Base-by-base conservation (phyloP, 495 filamentous ascomycete species). In the Hyaloscypha finlandica region DNA sequence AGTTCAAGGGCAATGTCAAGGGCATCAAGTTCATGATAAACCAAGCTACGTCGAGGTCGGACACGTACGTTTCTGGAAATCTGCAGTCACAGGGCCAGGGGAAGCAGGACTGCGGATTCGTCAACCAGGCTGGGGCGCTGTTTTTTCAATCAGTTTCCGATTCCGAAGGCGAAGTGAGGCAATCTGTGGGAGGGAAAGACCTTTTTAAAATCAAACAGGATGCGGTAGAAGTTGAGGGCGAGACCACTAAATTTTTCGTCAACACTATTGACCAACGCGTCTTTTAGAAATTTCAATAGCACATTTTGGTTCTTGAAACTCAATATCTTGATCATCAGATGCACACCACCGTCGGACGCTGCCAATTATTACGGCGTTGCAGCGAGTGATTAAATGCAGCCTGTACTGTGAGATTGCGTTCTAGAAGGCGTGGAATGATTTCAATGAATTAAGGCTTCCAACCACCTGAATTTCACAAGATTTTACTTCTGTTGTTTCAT, bases 1-100 rank as follows among this genome's bases (percentile, higher is more conserved):
- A 64, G 48, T 64, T 64, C 32, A 64, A 64, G 56, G 61, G 61
- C 8, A 56, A 55, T 20, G 61, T 64, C 51, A 53, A 25, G 48
- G 51, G 48, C 25, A 64, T 64, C 48, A 64, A 64, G 35, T 55
- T 64, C 51, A 25, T 55, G 12, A 14, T 51, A 29, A 64, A 25
- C 51, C 61, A 64, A 25, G 61, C 56, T 56, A 39, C 61, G 20
- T 64, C 61, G 19, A 64, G 39, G 61, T 2, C 25, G 2, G 52
- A 22, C 14, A 31, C 51, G 6, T 14, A 35, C 22, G 22, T 31
- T 48, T 31, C 42, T n/a, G 25, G 22, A 32, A 42, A 63, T 14
- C 2, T 1, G 16, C 42, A 31, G 22, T 6, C 29, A 22, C 61
- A 55, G 20, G 48, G 51, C 51, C 16, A 55, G 61, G 30, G 6